Percentiles rank a stretch among this genome's conserved stretches.
These are phyloP conservation scores for Periconia digitata DNA, from an alignment of 2,329 filamentous ascomycete species.

Conservation along the genomic window DNA sequence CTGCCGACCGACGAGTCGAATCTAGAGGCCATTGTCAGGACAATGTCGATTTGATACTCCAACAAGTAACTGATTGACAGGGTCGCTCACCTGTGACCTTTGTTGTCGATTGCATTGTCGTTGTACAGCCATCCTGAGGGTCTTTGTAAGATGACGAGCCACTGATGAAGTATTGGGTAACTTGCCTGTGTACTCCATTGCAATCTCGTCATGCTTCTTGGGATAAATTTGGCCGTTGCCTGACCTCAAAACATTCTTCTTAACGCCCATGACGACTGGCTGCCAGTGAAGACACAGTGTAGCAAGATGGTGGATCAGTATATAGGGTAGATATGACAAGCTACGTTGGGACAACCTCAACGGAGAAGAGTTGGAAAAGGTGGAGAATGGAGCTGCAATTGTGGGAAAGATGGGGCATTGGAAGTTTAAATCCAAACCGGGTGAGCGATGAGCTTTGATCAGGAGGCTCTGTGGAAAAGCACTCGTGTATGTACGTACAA, in stretches of 20 bases:
- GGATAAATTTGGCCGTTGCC: conserved; percentile 67
- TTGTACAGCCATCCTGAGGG: conserved; percentile 71
- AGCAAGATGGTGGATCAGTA: background rate
- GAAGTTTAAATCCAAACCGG: conserved; percentile 21
- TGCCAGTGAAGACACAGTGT: background rate
- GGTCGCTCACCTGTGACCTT: conserved; percentile 69
- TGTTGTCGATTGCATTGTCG: conserved; percentile 57
- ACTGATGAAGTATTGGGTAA: background rate
- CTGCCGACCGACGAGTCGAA: conserved; percentile 86
- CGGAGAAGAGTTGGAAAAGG: conserved; percentile 4
- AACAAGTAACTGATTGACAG: conserved; percentile 2
- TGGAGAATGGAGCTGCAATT: conserved; percentile 1
- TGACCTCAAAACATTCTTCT: conserved; percentile 63
- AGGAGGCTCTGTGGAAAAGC: conserved; percentile 25
- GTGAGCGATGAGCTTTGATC: conserved; percentile 15
- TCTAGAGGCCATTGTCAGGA: conserved; percentile 51
- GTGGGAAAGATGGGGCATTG: conserved; percentile 11
- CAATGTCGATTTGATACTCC: conserved; percentile 5
- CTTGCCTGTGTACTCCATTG: conserved; percentile 80
- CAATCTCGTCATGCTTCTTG: conserved; percentile 68
- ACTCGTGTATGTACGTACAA: conserved; percentile 11
- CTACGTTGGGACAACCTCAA: background rate
- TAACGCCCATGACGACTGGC: conserved; percentile 57
- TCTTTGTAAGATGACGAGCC: conserved; percentile 16
- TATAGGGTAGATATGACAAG: background rate